Percentiles rank a stretch among this genome's conserved stretches.
Evolutionary conservation across 768 basidiomycete species (phyloP).

Genomic region (Cubamyces lactineus): DNA sequence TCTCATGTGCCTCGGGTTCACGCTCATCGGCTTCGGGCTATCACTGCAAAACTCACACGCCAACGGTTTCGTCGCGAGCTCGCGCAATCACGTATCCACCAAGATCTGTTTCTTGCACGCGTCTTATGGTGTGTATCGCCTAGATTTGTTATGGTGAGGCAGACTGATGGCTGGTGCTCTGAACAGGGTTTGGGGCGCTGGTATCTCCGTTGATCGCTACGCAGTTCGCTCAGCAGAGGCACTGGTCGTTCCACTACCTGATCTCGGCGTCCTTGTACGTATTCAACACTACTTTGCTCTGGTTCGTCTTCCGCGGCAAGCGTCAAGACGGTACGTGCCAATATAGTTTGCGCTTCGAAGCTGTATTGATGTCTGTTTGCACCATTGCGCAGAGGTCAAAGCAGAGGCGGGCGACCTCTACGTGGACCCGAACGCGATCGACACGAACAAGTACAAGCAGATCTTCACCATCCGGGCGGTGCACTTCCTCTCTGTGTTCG

Average conservation of each 20-base stretch:
- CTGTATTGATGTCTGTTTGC: background rate
- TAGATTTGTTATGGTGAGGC: no score
- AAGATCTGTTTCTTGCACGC: conserved; percentile 76
- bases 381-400: conserved; percentile 33
- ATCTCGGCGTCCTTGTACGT: conserved; percentile 66
- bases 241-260: conserved; percentile 83
- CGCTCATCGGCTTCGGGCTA: conserved; percentile 52
- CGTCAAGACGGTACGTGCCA: conserved; percentile 67
- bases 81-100: conserved; percentile 53
- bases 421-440: conserved; percentile 22
- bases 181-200: conserved; percentile 65
- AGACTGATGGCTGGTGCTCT: background rate
- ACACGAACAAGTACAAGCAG: conserved; percentile 37
- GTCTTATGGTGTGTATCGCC: conserved; percentile 54
- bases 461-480: conserved; percentile 41
- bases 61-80: conserved; percentile 66
- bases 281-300: conserved; percentile 54
- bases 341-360: no score
- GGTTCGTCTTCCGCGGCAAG: conserved; percentile 65
- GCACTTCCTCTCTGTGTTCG: conserved; percentile 43
- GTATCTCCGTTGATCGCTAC: conserved; percentile 78
- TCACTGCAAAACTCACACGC: conserved; percentile 67
- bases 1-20: conserved; percentile 54
- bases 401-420: conserved; percentile 28
- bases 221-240: conserved; percentile 66